phyloP scores from a whole-genome alignment of 768 basidiomycete genomes.

The Suillus clintonianus region DNA sequence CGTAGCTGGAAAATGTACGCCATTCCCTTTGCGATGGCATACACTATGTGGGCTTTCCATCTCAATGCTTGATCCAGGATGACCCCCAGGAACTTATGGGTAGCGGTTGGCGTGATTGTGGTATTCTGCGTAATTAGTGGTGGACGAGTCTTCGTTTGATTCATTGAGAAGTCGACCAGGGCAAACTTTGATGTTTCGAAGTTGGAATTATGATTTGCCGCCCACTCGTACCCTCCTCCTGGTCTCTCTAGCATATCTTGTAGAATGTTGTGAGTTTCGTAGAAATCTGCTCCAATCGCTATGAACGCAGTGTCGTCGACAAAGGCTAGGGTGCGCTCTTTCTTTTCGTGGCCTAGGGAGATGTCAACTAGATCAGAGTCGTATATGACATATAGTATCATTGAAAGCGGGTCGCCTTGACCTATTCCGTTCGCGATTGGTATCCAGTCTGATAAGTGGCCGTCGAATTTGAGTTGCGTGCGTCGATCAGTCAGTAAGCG shows the following conservation, averaged over 20 bases:
- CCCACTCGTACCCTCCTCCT: conserved; percentile 20
- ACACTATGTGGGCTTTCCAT: background rate
- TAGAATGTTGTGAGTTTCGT: conserved; percentile 17
- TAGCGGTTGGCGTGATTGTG: background rate
- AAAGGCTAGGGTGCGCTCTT: conserved; percentile 26
- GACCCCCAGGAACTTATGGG: conserved; percentile 4
- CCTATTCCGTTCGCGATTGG: conserved; percentile 20
- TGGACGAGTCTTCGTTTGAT: background rate
- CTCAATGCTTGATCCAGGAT: conserved; percentile 2
- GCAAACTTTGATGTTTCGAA: conserved; percentile 23
- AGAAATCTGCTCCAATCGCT: conserved; percentile 21
- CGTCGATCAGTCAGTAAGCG: conserved; percentile 7
- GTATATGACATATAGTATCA: conserved; percentile 27
- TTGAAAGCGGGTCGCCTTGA: conserved; percentile 32
- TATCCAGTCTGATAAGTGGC: background rate
- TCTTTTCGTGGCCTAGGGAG: background rate
- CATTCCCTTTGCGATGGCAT: background rate
- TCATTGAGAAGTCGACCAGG: conserved; percentile 14
- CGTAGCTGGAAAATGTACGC: background rate
- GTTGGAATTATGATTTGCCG: conserved; percentile 16
- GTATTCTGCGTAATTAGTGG: background rate
- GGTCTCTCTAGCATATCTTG: conserved; percentile 24
- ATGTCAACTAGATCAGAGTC: conserved; percentile 10
- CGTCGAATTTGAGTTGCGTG: background rate
- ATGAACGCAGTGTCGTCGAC: conserved; percentile 33